Conservation (phyloP, 164 flowering plant species). For the Chimonanthus salicifolius region DNA sequence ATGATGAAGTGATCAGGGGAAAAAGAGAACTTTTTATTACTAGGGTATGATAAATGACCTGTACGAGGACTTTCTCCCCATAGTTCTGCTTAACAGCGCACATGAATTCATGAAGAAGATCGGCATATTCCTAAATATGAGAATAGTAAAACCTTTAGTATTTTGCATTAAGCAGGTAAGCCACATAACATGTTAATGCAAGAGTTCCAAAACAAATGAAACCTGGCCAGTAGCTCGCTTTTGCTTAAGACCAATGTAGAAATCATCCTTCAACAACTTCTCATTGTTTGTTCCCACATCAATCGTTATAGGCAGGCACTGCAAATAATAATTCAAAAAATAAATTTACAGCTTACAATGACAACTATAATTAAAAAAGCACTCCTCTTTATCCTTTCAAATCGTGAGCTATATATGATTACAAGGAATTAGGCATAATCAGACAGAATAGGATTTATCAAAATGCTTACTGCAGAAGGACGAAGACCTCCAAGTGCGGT, state of each 20-base stretch:
- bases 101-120: conserved; percentile 81
- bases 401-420: background rate
- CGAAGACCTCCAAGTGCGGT: conserved; percentile 91
- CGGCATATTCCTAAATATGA: conserved; percentile 59
- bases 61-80: conserved; percentile 84
- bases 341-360: background rate
- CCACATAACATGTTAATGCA: background rate
- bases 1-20: background rate
- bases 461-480: conserved; percentile 76
- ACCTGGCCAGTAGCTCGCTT: conserved; percentile 84
- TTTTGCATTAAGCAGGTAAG: background rate
- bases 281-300: conserved; percentile 94
- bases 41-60: conserved; percentile 35
- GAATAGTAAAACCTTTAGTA: conserved; percentile 8
- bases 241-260: conserved; percentile 82
- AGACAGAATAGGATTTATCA: background rate
- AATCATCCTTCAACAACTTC: conserved; percentile 67
- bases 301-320: conserved; percentile 91
- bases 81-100: conserved; percentile 78
- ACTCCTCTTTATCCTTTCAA: background rate
- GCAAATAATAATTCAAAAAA: conserved; percentile 12
- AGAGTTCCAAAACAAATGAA: background rate
- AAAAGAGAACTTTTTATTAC: background rate
- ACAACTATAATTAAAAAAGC: background rate
- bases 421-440: background rate